Evolutionary conservation across 2,329 filamentous ascomycete species (phyloP).

Genomic region (Penicillium sp.): DNA sequence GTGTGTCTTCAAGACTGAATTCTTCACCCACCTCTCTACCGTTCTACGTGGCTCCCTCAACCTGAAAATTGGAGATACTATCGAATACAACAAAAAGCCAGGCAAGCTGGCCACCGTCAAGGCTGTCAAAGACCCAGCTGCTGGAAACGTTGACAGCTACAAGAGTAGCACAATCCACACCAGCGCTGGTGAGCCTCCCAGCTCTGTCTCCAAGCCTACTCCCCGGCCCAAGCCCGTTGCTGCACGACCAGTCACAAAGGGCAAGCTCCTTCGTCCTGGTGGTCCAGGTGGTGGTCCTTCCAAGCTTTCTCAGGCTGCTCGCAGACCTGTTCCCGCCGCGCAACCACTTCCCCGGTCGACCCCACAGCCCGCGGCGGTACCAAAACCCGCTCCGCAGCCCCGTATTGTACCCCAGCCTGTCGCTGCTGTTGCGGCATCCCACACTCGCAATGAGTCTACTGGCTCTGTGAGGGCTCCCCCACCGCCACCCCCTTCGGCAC

Average conservation of each 20-base stretch:
- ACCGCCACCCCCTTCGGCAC: slow-evolving; percentile 66
- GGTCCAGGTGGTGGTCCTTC: slow-evolving; percentile 81
- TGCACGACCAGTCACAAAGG: slow-evolving; percentile 86
- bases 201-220: slow-evolving; percentile 78
- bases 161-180: slow-evolving; percentile 94
- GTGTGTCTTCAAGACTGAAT: slow-evolving; percentile 94
- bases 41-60: slow-evolving; percentile 78
- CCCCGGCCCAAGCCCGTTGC: slow-evolving; percentile 85
- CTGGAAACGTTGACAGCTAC: slow-evolving; percentile 75
- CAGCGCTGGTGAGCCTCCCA: slow-evolving; percentile 77
- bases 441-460: slow-evolving; percentile 55
- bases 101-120: slow-evolving; percentile 89
- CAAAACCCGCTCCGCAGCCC: slow-evolving; percentile 40
- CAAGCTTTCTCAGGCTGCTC: slow-evolving; percentile 57
- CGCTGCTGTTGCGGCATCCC: slow-evolving; percentile 41
- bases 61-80: slow-evolving; percentile 78
- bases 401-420: slow-evolving; percentile 52
- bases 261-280: slow-evolving; percentile 87
- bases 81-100: slow-evolving; percentile 98
- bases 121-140: slow-evolving; percentile 80
- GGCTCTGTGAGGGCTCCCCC: slow-evolving; percentile 66
- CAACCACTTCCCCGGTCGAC: slow-evolving; percentile 38
- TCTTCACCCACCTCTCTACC: slow-evolving; percentile 87
- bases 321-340: slow-evolving; percentile 37
- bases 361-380: slow-evolving; percentile 34